Base-by-base conservation (phyloP, 441 rosid genomes). In the Dalechampia spathulata region DNA sequence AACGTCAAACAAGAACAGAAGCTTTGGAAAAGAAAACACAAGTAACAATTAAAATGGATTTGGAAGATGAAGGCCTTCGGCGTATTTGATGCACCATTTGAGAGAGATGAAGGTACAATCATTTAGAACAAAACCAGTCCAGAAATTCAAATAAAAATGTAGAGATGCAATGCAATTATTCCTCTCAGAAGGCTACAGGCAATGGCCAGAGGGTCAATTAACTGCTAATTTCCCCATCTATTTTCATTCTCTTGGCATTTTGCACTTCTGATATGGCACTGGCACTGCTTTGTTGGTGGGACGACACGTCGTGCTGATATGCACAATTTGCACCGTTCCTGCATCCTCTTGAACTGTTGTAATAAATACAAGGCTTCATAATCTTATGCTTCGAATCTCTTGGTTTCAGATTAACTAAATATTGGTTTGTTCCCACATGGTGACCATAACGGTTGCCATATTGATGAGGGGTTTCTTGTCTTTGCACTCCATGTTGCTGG, bases 401-500 rank as follows among this genome's bases (percentile, higher is more conserved):
- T 19, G 79, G 60, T 62, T 78, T 87, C 39, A 69, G 74, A 65
- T 73, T 83, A 62, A 55, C 64, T 63, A 68, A 30, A 71, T 82
- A 87, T 43, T 74, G 80, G 71, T 64, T 86, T n/a, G n/a, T n/a
- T n/a, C n/a, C n/a, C n/a, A n/a, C n/a, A 21, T 75, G 93, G 51
- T 53, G 72, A 65, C 66, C 62, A 66, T 64, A 73, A 10, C 73
- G 72, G 66, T 61, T 64, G 25, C 71, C 54, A 27, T 70, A 70
- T 27, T 67, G 90, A 58, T 75, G 85, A 26, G 72, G 53, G 17
- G 68, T 61, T 54, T 82, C 96, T 61, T 74, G 93, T 70, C 89
- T 78, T 52, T 93, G 97, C 27, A 75, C 96, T 34, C 99, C 99
- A 60, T 92, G 99, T 53, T 86, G 96, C 77, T 92, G 96, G 72